A percentile compares a stretch with the other conserved stretches of the same genome.
These are phyloP conservation scores for Neopestalotiopsis clavispora DNA, from an alignment of 2,329 filamentous ascomycete genomes.

Conservation along the genomic window DNA sequence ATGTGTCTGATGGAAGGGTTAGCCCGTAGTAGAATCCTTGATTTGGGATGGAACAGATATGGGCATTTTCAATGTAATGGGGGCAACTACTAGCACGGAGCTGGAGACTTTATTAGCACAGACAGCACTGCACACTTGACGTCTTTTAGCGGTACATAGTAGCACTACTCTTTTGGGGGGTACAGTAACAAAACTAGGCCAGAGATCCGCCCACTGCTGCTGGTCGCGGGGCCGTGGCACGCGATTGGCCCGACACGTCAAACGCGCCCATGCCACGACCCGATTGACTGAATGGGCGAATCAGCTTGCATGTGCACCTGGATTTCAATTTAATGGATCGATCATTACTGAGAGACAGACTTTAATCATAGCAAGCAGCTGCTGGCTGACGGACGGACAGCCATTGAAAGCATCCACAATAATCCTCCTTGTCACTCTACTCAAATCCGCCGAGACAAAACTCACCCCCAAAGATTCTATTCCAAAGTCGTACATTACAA, in stretches of 20 bases:
- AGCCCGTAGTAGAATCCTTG: neutral
- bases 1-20: neutral
- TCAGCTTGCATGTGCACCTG: neutral
- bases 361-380: neutral
- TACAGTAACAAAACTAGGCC: neutral
- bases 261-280: constrained; percentile 5
- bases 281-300: neutral
- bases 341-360: neutral
- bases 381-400: neutral
- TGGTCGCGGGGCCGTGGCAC: neutral
- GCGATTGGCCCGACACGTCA: constrained; percentile 10
- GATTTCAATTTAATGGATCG: constrained; percentile 7
- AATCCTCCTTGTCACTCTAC: neutral
- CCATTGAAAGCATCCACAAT: neutral
- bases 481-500: neutral
- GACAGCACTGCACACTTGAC: too few species aligned
- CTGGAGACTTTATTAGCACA: too few species aligned
- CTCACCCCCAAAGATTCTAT: neutral
- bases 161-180: neutral
- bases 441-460: neutral
- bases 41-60: too few species aligned
- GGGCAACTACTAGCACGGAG: too few species aligned
- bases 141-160: too few species aligned
- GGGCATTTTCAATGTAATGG: too few species aligned
- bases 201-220: neutral